Percentiles rank a stretch among this genome's conserved stretches.
These are phyloP conservation scores for Bifiguratus adelaidae DNA, from an alignment of 192 early-diverging fungal genomes.

Conservation along the genomic window DNA sequence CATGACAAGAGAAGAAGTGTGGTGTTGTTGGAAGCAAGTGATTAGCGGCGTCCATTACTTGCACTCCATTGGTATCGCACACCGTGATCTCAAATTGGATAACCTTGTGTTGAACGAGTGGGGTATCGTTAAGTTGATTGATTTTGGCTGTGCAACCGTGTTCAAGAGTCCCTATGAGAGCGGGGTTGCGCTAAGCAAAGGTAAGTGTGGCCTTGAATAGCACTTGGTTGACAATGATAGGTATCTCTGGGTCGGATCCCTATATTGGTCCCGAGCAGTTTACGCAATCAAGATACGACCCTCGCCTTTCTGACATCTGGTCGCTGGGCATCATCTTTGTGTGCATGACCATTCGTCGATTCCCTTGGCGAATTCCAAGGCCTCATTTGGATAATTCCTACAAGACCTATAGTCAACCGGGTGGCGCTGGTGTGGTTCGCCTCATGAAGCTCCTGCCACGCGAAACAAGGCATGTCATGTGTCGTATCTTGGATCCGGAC, in stretches of 20 bases:
- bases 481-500: conserved; percentile 53
- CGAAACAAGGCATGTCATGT: conserved; percentile 45
- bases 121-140: conserved; percentile 75
- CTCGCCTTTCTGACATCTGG: conserved; percentile 83
- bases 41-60: conserved; percentile 64
- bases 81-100: conserved; percentile 80
- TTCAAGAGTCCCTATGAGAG: conserved; percentile 77
- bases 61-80: conserved; percentile 69
- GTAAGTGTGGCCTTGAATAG: too few species aligned
- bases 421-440: conserved; percentile 31
- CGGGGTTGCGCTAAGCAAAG: conserved; percentile 27
- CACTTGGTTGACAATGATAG: conserved; percentile 23
- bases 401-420: conserved; percentile 34
- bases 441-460: conserved; percentile 48
- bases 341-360: conserved; percentile 60
- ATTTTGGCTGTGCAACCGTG: conserved; percentile 82
- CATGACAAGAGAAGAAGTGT: conserved; percentile 69
- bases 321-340: conserved; percentile 82
- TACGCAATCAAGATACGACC: conserved; percentile 63
- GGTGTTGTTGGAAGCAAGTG: conserved; percentile 78
- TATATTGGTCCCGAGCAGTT: conserved; percentile 95
- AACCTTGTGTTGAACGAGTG: conserved; percentile 69
- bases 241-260: conserved; percentile 85
- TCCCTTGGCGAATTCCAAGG: conserved; percentile 61
- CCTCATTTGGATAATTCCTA: conserved; percentile 43